Percentiles rank a stretch among this genome's conserved stretches.
phyloP scores from a whole-genome alignment of 768 basidiomycete species.

The Serendipita sp. region DNA sequence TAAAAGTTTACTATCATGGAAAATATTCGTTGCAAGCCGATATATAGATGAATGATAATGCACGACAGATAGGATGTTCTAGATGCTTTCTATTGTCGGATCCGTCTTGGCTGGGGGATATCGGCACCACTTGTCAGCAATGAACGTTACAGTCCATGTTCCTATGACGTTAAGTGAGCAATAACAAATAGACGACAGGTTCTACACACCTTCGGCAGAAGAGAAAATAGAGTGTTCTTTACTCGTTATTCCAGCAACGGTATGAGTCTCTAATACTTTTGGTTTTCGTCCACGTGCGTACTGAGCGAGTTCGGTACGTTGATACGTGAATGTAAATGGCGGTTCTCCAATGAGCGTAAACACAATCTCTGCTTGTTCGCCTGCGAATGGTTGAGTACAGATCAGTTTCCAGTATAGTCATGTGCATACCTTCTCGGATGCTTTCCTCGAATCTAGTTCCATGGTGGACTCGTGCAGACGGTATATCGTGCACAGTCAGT shows the following conservation, averaged over 20 bases:
- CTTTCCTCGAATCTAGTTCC: slow-evolving; percentile 70
- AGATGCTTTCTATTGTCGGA: neutral
- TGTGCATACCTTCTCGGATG: slow-evolving; percentile 63
- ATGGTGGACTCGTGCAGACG: slow-evolving; percentile 75
- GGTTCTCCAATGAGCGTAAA: slow-evolving; percentile 84
- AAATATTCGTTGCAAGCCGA: too few species aligned
- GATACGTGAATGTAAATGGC: slow-evolving; percentile 93
- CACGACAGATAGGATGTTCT: neutral
- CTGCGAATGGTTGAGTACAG: slow-evolving; percentile 21
- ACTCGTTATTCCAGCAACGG: slow-evolving; percentile 59
- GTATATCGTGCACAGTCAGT: slow-evolving; percentile 63
- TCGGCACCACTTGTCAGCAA: slow-evolving; percentile 77
- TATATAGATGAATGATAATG: too few species aligned
- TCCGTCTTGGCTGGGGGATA: slow-evolving; percentile 62
- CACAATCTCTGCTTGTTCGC: slow-evolving; percentile 84
- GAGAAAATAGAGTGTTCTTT: slow-evolving; percentile 83
- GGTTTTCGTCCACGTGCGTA: slow-evolving; percentile 47
- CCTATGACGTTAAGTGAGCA: slow-evolving; percentile 27
- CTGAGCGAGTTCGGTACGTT: slow-evolving; percentile 53
- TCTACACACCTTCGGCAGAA: slow-evolving; percentile 61
- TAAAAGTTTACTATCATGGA: too few species aligned
- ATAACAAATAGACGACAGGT: neutral
- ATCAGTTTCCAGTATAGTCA: neutral
- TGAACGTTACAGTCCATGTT: slow-evolving; percentile 84
- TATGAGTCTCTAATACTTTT: slow-evolving; percentile 82